phyloP scores from a whole-genome alignment of 2,329 filamentous ascomycete genomes.

The Westerdykella ornata region DNA sequence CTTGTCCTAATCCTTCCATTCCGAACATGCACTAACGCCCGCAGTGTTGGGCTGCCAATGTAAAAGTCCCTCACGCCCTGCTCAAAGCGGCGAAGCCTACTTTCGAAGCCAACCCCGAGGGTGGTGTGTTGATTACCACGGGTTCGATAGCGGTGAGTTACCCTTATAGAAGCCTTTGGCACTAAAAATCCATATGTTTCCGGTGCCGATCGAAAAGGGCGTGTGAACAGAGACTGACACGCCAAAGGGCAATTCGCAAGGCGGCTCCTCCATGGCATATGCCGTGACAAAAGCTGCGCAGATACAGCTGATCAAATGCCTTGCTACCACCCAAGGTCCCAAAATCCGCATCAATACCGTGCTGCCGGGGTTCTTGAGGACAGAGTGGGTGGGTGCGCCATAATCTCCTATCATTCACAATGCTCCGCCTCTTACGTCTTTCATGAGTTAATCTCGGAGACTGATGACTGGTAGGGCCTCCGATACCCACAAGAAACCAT shows the following conservation, averaged over 20 bases:
- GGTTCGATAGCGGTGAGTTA: conserved; percentile 52
- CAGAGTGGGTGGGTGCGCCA: conserved; percentile 39
- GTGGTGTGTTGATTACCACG: conserved; percentile 58
- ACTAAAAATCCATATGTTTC: conserved; percentile 8
- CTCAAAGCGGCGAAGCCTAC: conserved; percentile 53
- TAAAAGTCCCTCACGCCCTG: conserved; percentile 45
- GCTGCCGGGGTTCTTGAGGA: conserved; percentile 57
- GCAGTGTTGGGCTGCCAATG: conserved; percentile 57
- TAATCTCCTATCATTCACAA: not conserved
- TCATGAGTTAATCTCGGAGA: not conserved
- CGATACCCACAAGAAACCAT: conserved; percentile 54
- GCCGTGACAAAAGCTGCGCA: conserved; percentile 71
- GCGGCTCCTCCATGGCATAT: conserved; percentile 61
- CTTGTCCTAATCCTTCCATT: conserved; percentile 1
- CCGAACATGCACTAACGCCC: conserved; percentile 10
- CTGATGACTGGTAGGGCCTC: conserved; percentile 40
- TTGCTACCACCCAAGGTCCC: conserved; percentile 55
- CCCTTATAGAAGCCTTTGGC: conserved; percentile 1
- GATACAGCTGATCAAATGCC: conserved; percentile 59
- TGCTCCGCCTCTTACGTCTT: not conserved
- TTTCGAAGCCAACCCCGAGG: conserved; percentile 56
- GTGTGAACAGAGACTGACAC: conserved; percentile 1
- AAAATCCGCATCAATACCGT: conserved; percentile 62
- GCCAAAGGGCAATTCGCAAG: conserved; percentile 42
- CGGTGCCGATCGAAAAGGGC: not conserved